These are phyloP conservation scores for Hermanozyma aechmeae DNA, from an alignment of 805 yeast species.

Conservation along the genomic window DNA sequence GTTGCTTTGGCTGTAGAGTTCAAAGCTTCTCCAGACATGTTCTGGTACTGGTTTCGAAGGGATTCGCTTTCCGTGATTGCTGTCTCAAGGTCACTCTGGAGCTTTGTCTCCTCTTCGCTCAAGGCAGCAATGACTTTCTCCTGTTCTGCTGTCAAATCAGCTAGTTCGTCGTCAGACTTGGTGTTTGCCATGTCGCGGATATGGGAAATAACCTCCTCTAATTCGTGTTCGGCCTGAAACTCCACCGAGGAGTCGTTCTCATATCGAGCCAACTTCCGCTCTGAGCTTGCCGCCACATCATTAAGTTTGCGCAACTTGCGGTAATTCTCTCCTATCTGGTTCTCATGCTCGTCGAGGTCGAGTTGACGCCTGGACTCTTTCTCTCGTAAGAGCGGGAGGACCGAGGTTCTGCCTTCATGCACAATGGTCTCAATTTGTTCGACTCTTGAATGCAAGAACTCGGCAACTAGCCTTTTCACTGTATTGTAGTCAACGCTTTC, in stretches of 20 bases:
- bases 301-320: constrained; percentile 24
- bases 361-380: constrained; percentile 23
- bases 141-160: constrained; percentile 9
- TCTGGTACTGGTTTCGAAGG: constrained; percentile 22
- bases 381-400: constrained; percentile 14
- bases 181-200: constrained; percentile 1
- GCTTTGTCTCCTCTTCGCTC: constrained; percentile 15
- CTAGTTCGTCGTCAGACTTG: neutral
- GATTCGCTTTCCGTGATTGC: constrained; percentile 20
- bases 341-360: constrained; percentile 24
- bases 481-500: constrained; percentile 14
- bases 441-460: constrained; percentile 14
- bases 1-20: constrained; percentile 14
- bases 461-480: constrained; percentile 21
- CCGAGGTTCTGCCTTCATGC: constrained; percentile 5
- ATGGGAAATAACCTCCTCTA: constrained; percentile 3
- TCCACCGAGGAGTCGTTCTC: constrained; percentile 17
- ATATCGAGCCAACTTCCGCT: constrained; percentile 22
- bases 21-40: constrained; percentile 24
- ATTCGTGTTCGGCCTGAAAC: constrained; percentile 8
- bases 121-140: constrained; percentile 12
- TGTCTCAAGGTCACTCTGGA: constrained; percentile 16
- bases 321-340: constrained; percentile 32
- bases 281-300: constrained; percentile 24
- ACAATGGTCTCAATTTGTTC: constrained; percentile 11